These are phyloP conservation scores for Lasiodiplodia sp. DNA, from an alignment of 2,329 filamentous ascomycete genomes.

Conservation along the genomic window DNA sequence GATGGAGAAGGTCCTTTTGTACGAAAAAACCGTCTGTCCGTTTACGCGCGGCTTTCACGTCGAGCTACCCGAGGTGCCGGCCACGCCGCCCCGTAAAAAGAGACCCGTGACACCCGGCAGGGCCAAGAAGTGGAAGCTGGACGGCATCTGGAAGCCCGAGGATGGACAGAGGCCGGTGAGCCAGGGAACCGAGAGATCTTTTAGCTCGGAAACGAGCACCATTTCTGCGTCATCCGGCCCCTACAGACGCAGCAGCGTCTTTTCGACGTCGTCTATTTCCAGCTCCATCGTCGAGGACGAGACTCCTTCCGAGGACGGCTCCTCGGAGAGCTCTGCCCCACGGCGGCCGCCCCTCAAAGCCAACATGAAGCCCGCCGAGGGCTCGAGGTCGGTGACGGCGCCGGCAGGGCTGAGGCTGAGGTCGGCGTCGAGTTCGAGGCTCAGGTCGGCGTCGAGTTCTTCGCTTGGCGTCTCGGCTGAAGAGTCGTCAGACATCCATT, in stretches of 20 bases:
- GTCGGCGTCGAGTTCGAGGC: neutral
- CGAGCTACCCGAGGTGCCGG: conserved; percentile 72
- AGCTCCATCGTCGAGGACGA: conserved; percentile 41
- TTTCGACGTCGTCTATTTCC: conserved; percentile 36
- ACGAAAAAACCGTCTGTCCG: conserved; percentile 87
- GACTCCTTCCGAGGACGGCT: conserved; percentile 20
- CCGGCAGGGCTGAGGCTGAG: conserved; percentile 13
- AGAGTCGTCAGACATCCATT: conserved; percentile 8
- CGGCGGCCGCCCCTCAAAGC: neutral
- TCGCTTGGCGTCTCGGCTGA: conserved; percentile 16
- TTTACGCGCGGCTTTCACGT: conserved; percentile 81
- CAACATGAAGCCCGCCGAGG: neutral
- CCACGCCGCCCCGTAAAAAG: conserved; percentile 67
- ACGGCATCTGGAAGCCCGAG: conserved; percentile 57
- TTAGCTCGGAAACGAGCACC: conserved; percentile 32
- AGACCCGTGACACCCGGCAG: conserved; percentile 67
- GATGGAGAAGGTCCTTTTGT: conserved; percentile 76
- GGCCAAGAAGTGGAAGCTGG: conserved; percentile 59
- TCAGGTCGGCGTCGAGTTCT: conserved; percentile 7
- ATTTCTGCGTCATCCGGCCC: conserved; percentile 45
- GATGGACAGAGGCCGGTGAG: conserved; percentile 44
- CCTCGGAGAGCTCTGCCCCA: neutral
- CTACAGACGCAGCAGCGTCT: conserved; percentile 40
- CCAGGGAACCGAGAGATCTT: conserved; percentile 38
- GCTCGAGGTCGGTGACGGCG: conserved; percentile 22